Evolutionary conservation across 805 yeast genomes (phyloP).

Genomic region (Nakazawaea laoshanensis): DNA sequence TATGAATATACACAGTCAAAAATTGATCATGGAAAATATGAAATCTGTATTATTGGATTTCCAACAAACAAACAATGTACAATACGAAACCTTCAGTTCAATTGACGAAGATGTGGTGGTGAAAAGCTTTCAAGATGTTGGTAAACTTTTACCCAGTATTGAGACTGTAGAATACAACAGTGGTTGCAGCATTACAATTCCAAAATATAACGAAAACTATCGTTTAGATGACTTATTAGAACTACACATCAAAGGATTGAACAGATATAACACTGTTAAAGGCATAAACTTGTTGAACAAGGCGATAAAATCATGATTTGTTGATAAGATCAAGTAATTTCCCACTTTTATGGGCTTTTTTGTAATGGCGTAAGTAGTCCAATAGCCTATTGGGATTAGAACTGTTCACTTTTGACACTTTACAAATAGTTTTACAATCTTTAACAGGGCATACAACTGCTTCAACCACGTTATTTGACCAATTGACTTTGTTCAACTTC

Average conservation of each 20-base stretch:
- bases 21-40: background rate
- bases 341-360: slow-evolving; percentile 16
- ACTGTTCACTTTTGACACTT: slow-evolving; percentile 3
- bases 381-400: slow-evolving; percentile 18
- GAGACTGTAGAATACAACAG: background rate
- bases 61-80: background rate
- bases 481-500: slow-evolving; percentile 7
- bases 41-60: background rate
- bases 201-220: slow-evolving; percentile 2
- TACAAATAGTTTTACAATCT: slow-evolving; percentile 4
- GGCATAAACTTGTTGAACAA: slow-evolving; percentile 1
- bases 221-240: slow-evolving; percentile 3
- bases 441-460: slow-evolving; percentile 8
- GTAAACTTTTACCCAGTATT: background rate
- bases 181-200: slow-evolving; percentile 3
- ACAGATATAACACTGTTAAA: slow-evolving; percentile 2
- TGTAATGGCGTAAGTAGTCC: slow-evolving; percentile 21
- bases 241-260: background rate
- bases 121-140: background rate
- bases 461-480: slow-evolving; percentile 6
- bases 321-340: slow-evolving; percentile 9
- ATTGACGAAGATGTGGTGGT: background rate
- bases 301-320: background rate
- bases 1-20: slow-evolving; percentile 1
- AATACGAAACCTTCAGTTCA: background rate